phyloP scores from a whole-genome alignment of 31 red algal species.

The Odonthalia washingtoniensis region DNA sequence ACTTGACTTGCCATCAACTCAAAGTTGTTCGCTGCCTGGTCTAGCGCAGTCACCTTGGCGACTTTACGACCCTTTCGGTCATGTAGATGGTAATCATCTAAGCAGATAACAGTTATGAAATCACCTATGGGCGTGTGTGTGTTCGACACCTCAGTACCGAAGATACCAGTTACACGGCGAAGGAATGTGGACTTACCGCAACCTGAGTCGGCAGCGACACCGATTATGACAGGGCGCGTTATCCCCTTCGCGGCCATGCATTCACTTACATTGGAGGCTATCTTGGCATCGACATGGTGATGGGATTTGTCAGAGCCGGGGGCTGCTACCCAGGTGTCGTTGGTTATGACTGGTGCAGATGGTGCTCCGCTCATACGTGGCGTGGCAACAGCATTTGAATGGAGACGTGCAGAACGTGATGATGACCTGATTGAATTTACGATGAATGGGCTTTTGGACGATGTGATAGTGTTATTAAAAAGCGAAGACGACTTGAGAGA shows the following conservation, averaged over 20 bases:
- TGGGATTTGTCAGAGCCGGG: conserved; percentile 66
- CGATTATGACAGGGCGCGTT: conserved; percentile 90
- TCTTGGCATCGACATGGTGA: conserved; percentile 76
- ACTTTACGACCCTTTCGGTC: conserved; percentile 90
- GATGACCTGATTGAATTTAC: not conserved
- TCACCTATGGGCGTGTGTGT: conserved; percentile 93
- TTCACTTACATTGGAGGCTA: conserved; percentile 67
- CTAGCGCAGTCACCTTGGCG: conserved; percentile 89
- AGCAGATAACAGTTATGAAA: conserved; percentile 95
- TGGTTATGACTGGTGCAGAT: conserved; percentile 43
- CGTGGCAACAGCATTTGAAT: not conserved
- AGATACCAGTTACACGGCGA: conserved; percentile 86
- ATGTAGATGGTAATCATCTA: conserved; percentile 95
- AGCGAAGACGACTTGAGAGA: not conserved
- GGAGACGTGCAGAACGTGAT: not conserved
- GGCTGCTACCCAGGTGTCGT: conserved; percentile 64
- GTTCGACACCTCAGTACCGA: conserved; percentile 88
- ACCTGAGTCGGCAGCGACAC: conserved; percentile 96
- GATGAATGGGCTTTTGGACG: conserved; percentile 18
- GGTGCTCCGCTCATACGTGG: not conserved
- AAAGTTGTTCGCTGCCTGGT: conserved; percentile 93
- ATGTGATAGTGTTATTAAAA: not conserved
- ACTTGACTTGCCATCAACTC: conserved; percentile 91
- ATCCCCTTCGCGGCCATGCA: conserved; percentile 82
- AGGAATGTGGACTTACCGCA: conserved; percentile 98